Percentiles rank a stretch among this genome's conserved stretches.
phyloP scores from a whole-genome alignment of 352 stramenopile genomes.

The Aphanomyces euteiches region DNA sequence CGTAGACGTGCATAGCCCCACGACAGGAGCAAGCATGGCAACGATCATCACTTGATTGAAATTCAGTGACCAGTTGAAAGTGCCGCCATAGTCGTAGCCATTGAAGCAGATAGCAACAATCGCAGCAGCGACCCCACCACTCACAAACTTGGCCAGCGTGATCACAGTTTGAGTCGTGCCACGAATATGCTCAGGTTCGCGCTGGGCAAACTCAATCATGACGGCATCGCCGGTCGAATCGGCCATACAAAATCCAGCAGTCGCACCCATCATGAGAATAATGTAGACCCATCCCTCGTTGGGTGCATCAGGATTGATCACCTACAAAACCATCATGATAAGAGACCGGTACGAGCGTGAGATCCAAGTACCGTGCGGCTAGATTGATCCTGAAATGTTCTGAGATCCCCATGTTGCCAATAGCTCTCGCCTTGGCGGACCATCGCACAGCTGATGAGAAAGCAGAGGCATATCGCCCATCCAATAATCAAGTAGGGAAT shows the following conservation, averaged over 20 bases:
- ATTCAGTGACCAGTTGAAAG: slow-evolving; percentile 46
- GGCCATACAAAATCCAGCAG: slow-evolving; percentile 47
- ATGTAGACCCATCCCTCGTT: slow-evolving; percentile 43
- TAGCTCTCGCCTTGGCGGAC: slow-evolving; percentile 3
- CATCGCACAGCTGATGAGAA: slow-evolving; percentile 39
- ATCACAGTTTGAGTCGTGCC: slow-evolving; percentile 49
- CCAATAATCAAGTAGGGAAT: slow-evolving; percentile 52
- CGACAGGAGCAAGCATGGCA: slow-evolving; percentile 30
- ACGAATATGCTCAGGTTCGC: slow-evolving; percentile 43
- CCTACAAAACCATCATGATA: not conserved
- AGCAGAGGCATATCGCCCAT: slow-evolving; percentile 48
- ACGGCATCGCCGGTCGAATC: slow-evolving; percentile 53
- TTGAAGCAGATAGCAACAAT: slow-evolving; percentile 55
- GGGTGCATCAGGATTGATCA: slow-evolving; percentile 41
- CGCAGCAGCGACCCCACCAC: slow-evolving; percentile 15
- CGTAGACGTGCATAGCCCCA: slow-evolving; percentile 14
- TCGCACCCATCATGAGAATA: slow-evolving; percentile 49
- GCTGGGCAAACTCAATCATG: slow-evolving; percentile 52
- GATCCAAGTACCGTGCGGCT: not conserved
- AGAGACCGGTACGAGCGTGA: not conserved
- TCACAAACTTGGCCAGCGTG: slow-evolving; percentile 29
- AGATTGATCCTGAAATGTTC: not conserved
- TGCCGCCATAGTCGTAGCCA: slow-evolving; percentile 46
- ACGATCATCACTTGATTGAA: slow-evolving; percentile 50
- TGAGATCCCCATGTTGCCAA: slow-evolving; percentile 10